Evolutionary conservation across 2,329 filamentous ascomycete genomes (phyloP), one percentile per base, ranked within the genome.

Genomic region (Diaporthe citri): DNA sequence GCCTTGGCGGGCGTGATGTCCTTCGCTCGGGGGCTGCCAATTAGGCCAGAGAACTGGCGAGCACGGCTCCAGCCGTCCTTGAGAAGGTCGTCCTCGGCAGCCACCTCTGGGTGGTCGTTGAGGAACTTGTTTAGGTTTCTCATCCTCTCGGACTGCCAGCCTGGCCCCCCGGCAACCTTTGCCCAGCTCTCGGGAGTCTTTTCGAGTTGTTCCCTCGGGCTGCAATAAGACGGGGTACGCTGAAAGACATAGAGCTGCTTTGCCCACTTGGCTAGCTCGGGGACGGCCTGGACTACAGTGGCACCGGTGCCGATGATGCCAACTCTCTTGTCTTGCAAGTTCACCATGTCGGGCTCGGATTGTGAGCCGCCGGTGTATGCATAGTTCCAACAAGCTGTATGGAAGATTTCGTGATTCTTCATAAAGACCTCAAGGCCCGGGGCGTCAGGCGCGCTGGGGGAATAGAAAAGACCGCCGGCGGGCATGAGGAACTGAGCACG

Each of bases 81-180:
- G 48, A 52, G 48, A 28, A 52, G 48, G 12, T 52, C 48, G 13
- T 52, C n/a, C 48, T 52, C 48, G 12, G 48, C 48, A 52, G 4
- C 4, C 48, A 28, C 48, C 48, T 52, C 48, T 17, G 48, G 48
- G n/a, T 52, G 48, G n/a, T 52, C 48, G 48, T 52, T 52, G 48
- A 52, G 48, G 48, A 52, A 52, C 48, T 52, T 52, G 48, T 52
- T 52, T 1, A 52, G 48, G 48, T 52, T 52, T 52, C 48, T 52
- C 48, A 52, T 25, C 48, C 48, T 52, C 48, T 52, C 48, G n/a
- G 10, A 28, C n/a, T 52, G 48, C 48, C 48, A 52, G n/a, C 48
- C 48, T 6, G 48, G n/a, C 48, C 48, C 10, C 7, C 48, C n/a
- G 6, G 48, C 48, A 17, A 52, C 82, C 13, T 85, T 83, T 10